Evolutionary conservation across 192 early-diverging fungal species (phyloP).

Genomic region (Coemansia sp.): DNA sequence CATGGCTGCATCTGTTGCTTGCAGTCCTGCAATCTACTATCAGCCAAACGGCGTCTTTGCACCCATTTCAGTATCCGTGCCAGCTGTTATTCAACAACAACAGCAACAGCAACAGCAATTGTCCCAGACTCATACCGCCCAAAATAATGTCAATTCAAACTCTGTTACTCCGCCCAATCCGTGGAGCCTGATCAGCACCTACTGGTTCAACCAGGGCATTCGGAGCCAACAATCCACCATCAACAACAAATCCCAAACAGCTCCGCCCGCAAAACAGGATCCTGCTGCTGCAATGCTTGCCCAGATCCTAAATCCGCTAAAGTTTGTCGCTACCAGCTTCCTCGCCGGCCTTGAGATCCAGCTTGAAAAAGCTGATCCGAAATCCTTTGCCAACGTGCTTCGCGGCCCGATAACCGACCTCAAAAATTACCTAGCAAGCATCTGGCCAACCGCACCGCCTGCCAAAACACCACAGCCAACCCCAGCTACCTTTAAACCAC

Average conservation of each 20-base stretch:
- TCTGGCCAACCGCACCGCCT: slow-evolving; percentile 16
- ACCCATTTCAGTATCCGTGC: slow-evolving; percentile 17
- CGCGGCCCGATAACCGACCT: slow-evolving; percentile 22
- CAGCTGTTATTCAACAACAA: slow-evolving; percentile 6
- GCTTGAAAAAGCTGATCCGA: slow-evolving; percentile 16
- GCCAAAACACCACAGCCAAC: background rate
- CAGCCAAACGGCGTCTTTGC: slow-evolving; percentile 33
- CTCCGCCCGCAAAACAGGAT: background rate
- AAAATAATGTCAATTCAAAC: background rate
- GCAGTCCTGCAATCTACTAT: slow-evolving; percentile 13
- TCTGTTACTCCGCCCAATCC: background rate
- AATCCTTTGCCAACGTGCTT: slow-evolving; percentile 18
- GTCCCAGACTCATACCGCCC: background rate
- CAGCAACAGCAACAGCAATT: slow-evolving; percentile 1
- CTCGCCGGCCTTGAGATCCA: slow-evolving; percentile 11
- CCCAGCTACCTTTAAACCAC: too few species aligned
- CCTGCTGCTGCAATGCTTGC: slow-evolving; percentile 2
- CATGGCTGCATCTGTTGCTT: slow-evolving; percentile 1
- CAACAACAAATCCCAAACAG: too few species aligned
- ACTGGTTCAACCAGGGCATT: background rate
- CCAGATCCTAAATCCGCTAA: slow-evolving; percentile 16
- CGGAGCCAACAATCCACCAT: background rate
- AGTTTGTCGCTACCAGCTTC: slow-evolving; percentile 10
- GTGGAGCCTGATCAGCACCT: slow-evolving; percentile 1
- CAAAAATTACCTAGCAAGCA: slow-evolving; percentile 18